Evolutionary conservation across 2,329 filamentous ascomycete genomes (phyloP), one percentile per base, ranked within the genome.

Genomic region (Lecanicillium sp.): DNA sequence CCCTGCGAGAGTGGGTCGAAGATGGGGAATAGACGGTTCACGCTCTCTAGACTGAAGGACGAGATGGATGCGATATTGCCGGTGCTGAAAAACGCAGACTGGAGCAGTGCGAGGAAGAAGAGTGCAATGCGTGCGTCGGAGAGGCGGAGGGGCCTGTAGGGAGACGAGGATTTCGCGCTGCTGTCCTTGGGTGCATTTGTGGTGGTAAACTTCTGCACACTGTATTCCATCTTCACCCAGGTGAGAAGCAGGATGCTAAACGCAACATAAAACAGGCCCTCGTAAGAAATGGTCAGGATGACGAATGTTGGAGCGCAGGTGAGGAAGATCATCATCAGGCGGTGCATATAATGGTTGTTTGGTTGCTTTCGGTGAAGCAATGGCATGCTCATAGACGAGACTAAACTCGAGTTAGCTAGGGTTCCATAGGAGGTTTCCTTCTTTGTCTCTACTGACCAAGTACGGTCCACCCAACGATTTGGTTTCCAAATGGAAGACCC

Each of bases 61-160:
- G 89, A 94, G 40, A 98, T 65, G 0, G 90, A 95, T 1, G 92
- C 92, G 42, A 98, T 79, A 64, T 98, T 98, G 46, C 92, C 92
- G 0, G 90, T 96, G 63, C 82, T 86, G 73, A 96, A 98, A 63
- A 98, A 98, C 37, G 84, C 92, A 3, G 89, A 90, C 61, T 98
- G 92, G 5, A 98, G 73, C 29, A 98, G 75, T 49, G 87, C 88
- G 60, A 98, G 83, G 71, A 96, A 95, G 69, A 96, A 96, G 6
- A 98, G 74, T 2, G 87, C 83, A 27, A 94, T 83, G 28, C 94
- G 84, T 4, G 83, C 78, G 57, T 98, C 92, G n/a, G 83, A 75
- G 5, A 96, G 70, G 2, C 73, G 79, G 35, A 96, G 71, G 1
- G 83, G 70, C 30, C 90, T 82, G 63, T 66, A 70, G 50, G 43